These are phyloP conservation scores for Trichoderma koningiopsis DNA, from an alignment of 2,329 filamentous ascomycete species.

Conservation along the genomic window DNA sequence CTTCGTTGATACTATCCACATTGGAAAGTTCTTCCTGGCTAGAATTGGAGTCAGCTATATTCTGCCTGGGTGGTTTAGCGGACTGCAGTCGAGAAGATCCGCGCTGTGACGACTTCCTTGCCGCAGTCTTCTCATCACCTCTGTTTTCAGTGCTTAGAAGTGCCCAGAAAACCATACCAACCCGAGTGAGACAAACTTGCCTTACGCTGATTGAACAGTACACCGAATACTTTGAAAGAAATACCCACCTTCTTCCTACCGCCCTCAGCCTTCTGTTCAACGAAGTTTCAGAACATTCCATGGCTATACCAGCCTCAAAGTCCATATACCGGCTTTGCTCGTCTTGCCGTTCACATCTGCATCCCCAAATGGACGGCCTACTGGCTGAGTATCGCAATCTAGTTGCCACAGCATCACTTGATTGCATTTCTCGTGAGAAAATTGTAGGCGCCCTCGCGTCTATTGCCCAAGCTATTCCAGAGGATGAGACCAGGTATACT, in stretches of 20 bases:
- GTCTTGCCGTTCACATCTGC: constrained; percentile 71
- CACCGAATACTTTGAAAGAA: constrained; percentile 74
- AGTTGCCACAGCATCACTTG: constrained; percentile 54
- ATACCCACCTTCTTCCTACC: constrained; percentile 66
- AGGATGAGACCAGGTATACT: constrained; percentile 55
- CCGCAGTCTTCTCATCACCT: constrained; percentile 61
- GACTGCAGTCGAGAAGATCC: constrained; percentile 64
- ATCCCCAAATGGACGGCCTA: constrained; percentile 67
- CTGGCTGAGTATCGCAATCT: constrained; percentile 71
- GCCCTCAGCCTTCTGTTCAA: constrained; percentile 75
- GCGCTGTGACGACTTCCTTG: constrained; percentile 61
- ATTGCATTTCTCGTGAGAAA: constrained; percentile 71
- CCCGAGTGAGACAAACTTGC: constrained; percentile 67
- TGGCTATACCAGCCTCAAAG: constrained; percentile 70
- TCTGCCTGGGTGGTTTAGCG: constrained; percentile 66
- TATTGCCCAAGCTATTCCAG: constrained; percentile 71
- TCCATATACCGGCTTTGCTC: constrained; percentile 75
- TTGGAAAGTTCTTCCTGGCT: constrained; percentile 55
- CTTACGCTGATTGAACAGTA: constrained; percentile 72
- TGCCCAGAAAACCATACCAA: constrained; percentile 56
- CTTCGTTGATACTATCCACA: constrained; percentile 55
- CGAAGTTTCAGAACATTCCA: constrained; percentile 62
- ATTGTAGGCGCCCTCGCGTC: constrained; percentile 74
- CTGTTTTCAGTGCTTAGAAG: constrained; percentile 59
- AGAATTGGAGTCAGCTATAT: constrained; percentile 62